Evolutionary conservation across 176 grass and related monocot species (phyloP).

Genomic region (Pharus latifolius): DNA sequence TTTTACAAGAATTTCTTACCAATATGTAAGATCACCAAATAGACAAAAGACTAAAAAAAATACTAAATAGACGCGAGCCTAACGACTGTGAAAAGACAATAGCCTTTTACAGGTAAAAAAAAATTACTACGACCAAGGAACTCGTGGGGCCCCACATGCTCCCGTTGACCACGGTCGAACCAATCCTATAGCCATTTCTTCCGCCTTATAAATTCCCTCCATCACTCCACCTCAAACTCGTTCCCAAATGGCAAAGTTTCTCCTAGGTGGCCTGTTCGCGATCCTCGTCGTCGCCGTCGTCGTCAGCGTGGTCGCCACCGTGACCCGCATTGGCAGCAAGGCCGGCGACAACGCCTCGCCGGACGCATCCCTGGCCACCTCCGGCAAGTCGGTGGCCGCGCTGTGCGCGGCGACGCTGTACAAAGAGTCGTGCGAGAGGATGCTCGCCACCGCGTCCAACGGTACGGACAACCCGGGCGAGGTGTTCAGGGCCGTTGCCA

Average conservation of each 20-base stretch:
- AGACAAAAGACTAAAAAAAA: no score
- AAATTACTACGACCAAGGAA: background rate
- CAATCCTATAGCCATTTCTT: background rate
- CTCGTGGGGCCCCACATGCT: conserved; percentile 5
- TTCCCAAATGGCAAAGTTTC: conserved; percentile 39
- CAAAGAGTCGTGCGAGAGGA: conserved; percentile 69
- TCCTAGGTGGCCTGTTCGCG: conserved; percentile 35
- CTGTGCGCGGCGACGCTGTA: conserved; percentile 61
- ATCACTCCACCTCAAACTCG: background rate
- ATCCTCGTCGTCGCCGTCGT: conserved; percentile 54
- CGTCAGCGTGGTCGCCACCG: conserved; percentile 46
- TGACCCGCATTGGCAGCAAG: conserved; percentile 20
- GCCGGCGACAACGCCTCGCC: conserved; percentile 24
- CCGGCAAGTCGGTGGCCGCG: conserved; percentile 43
- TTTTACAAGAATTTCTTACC: no score
- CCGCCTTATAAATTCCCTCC: background rate
- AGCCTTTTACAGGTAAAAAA: no score
- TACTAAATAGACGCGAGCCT: no score
- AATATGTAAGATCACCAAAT: no score
- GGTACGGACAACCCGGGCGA: conserved; percentile 33
- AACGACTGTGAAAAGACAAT: conserved; percentile 11
- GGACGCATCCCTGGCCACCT: conserved; percentile 29
- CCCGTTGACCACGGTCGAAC: background rate
- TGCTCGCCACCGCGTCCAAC: conserved; percentile 26
- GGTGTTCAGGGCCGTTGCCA: conserved; percentile 26